phyloP scores from a whole-genome alignment of 2,329 filamentous ascomycete genomes.

The Verticillium zaregamsianum region DNA sequence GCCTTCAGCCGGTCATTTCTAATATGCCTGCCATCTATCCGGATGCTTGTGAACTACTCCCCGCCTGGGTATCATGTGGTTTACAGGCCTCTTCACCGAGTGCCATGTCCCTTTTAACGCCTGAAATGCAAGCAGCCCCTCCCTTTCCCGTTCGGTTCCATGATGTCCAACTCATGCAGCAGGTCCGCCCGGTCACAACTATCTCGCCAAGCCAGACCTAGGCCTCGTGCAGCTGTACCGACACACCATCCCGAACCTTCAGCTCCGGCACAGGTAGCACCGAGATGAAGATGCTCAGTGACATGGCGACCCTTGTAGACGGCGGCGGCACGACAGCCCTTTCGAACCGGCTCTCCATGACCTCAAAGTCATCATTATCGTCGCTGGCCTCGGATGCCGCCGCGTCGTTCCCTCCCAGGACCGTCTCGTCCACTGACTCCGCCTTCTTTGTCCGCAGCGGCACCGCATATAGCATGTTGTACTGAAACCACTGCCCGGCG shows the following conservation, averaged over 20 bases:
- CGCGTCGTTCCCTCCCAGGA: constrained; percentile 24
- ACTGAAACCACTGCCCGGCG: constrained; percentile 43
- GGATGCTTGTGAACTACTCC: too few species aligned
- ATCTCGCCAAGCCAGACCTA: background rate
- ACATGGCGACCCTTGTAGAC: constrained; percentile 42
- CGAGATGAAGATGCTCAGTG: constrained; percentile 59
- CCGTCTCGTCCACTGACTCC: constrained; percentile 37
- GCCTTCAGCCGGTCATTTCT: too few species aligned
- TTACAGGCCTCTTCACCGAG: background rate
- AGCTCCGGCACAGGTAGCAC: constrained; percentile 50
- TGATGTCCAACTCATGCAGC: too few species aligned
- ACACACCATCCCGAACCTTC: constrained; percentile 40
- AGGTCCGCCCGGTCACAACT: too few species aligned
- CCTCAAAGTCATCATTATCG: constrained; percentile 48
- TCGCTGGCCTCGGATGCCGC: constrained; percentile 15
- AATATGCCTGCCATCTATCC: too few species aligned
- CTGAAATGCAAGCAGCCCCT: background rate
- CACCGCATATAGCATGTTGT: constrained; percentile 51
- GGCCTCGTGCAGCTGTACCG: constrained; percentile 40
- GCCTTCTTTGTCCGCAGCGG: constrained; percentile 25
- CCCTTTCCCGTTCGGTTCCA: background rate
- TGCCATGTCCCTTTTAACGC: background rate
- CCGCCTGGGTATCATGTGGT: background rate
- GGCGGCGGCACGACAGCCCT: constrained; percentile 43
- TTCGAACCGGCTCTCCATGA: constrained; percentile 53